Evolutionary conservation across 2,329 filamentous ascomycete genomes (phyloP).

Genomic region (Clonostachys rosea): DNA sequence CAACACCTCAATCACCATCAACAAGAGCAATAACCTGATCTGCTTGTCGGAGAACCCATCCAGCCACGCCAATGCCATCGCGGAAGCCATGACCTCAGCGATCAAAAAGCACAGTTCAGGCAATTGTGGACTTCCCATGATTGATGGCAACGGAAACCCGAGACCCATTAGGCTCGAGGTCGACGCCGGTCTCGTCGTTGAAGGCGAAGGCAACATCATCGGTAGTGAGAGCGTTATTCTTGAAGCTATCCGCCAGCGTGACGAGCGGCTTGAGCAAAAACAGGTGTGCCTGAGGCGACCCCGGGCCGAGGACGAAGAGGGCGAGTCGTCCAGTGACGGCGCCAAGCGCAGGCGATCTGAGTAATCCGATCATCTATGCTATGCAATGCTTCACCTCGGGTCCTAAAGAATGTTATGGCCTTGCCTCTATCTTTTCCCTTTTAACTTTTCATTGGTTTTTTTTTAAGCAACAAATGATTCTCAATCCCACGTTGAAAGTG

Average conservation of each 20-base stretch:
- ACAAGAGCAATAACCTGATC: constrained; percentile 42
- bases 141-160: constrained; percentile 35
- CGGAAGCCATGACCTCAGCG: constrained; percentile 36
- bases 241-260: constrained; percentile 16
- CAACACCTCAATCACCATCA: constrained; percentile 39
- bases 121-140: constrained; percentile 36
- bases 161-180: constrained; percentile 36
- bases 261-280: constrained; percentile 7
- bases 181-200: constrained; percentile 37
- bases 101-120: constrained; percentile 34
- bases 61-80: constrained; percentile 33
- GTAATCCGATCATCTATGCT: background rate
- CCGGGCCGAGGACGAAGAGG: constrained; percentile 8
- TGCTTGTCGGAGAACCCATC: constrained; percentile 31
- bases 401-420: no score
- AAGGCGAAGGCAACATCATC: constrained; percentile 37
- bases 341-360: constrained; percentile 3
- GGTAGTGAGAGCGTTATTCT: constrained; percentile 23
- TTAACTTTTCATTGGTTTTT: background rate
- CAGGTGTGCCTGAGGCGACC: constrained; percentile 5
- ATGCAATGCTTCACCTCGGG: background rate
- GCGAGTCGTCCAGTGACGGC: background rate
- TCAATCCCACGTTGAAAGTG: no score
- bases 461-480: no score
- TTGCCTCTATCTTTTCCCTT: background rate